These are phyloP conservation scores for Rhynchospora tenuis DNA, from an alignment of 176 grass and related monocot species.

Conservation along the genomic window DNA sequence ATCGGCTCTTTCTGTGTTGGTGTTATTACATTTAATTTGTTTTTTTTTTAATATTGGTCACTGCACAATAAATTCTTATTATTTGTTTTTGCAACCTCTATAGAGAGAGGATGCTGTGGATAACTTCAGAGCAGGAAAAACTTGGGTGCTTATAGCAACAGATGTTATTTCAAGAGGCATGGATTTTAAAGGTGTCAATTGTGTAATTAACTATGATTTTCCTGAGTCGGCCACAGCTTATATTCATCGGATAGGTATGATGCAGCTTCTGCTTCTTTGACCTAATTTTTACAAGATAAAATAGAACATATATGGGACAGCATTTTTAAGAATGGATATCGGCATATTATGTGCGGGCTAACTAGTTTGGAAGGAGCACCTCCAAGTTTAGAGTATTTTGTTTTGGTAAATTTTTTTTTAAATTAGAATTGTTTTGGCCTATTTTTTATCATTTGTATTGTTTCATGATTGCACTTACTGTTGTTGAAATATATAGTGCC, in stretches of 20 bases:
- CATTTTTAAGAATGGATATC: neutral
- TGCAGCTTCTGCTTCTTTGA: neutral
- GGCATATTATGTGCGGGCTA: neutral
- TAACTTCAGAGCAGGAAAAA: conserved; percentile 89
- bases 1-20: neutral
- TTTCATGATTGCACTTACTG: neutral
- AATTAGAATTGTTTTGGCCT: neutral
- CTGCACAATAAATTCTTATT: neutral
- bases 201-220: conserved; percentile 96
- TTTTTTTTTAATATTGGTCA: neutral
- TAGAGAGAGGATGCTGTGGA: conserved; percentile 91
- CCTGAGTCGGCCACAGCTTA: conserved; percentile 82
- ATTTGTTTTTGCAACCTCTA: conserved; percentile 24
- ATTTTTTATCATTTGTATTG: neutral
- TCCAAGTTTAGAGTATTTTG: neutral
- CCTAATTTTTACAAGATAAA: neutral
- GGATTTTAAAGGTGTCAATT: conserved; percentile 95
- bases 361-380: neutral
- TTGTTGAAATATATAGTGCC: neutral
- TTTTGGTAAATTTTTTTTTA: neutral
- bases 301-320: neutral
- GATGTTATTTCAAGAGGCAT: conserved; percentile 90
- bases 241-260: conserved; percentile 88
- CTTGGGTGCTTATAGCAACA: conserved; percentile 87
- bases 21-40: neutral